Base-by-base conservation (phyloP, 495 filamentous ascomycete genomes). In the Penicillium fimorum region DNA sequence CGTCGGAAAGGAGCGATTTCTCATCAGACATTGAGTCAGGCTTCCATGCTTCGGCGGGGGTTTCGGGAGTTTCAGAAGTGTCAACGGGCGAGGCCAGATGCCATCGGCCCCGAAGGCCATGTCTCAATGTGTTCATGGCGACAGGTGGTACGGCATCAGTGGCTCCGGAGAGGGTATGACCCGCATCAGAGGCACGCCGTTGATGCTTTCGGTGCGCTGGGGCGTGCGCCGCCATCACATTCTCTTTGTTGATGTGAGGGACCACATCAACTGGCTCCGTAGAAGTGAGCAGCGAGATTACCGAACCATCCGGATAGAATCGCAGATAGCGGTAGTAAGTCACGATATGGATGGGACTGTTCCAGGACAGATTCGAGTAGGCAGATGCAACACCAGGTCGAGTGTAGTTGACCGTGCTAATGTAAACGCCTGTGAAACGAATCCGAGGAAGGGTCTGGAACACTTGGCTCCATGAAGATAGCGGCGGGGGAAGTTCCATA, bases 291-390 rank as follows among this genome's bases (percentile, higher is more conserved):
- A 98, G 76, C 41, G 83, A 88, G 29, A 97, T 82, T 47, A 81
- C 84, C 1, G 87, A 86, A 24, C 94, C 94, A 71, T 97, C 88
- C 20, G 91, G 88, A 76, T 95, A 96, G 73, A 97, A 94, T 12
- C 94, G 88, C 0, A 98, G 79, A 68, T 97, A 98, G 37, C 94
- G 89, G 76, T 94, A 97, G 73, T 97, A 98, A 0, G 94, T 98
- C 35, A 98, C 92, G 50, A 97, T 96, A 65, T 93, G 92, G 18
- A 97, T 88, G 12, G 95, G 94, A 20, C 83, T 86, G 66, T 85
- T 85, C 90, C 90, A 95, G 2, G 79, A 66, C 60, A 85, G 50
- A 67, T 68, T 70, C 67, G 81, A 73, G 71, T 79, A 74, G 57
- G 75, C 58, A 59, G 81, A 71, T 60, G 83, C 71, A 63, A 85